These are phyloP conservation scores for Colletotrichum somersetense DNA, from an alignment of 2,329 filamentous ascomycete genomes.

Conservation along the genomic window DNA sequence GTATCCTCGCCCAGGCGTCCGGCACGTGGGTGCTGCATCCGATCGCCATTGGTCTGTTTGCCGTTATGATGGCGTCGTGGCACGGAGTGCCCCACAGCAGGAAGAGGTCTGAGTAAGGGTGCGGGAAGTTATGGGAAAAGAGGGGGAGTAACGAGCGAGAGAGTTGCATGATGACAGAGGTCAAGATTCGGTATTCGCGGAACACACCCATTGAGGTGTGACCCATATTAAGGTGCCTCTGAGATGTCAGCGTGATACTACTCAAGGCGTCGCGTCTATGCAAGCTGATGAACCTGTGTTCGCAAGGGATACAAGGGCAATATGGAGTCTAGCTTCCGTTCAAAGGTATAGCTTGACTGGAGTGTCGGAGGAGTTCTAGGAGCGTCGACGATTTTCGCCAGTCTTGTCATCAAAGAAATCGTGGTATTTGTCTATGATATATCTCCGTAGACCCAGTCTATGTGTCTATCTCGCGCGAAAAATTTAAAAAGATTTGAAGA, in stretches of 20 bases:
- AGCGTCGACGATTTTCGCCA: not conserved
- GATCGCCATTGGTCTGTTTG: slow-evolving; percentile 75
- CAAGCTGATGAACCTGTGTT: too few species aligned
- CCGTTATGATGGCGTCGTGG: slow-evolving; percentile 76
- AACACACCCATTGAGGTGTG: not conserved
- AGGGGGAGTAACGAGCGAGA: not conserved
- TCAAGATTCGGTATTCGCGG: not conserved
- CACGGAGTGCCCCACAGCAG: slow-evolving; percentile 65
- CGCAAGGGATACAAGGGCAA: not conserved
- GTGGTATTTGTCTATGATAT: slow-evolving; percentile 16
- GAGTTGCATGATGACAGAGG: not conserved
- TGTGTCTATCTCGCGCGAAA: slow-evolving; percentile 33
- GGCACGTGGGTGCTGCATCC: slow-evolving; percentile 76
- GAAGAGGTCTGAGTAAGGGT: slow-evolving; percentile 72
- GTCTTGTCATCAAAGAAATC: not conserved
- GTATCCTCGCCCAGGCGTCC: slow-evolving; percentile 70
- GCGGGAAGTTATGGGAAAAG: not conserved
- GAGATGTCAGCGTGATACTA: not conserved
- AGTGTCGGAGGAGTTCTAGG: not conserved
- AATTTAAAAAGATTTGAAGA: not conserved
- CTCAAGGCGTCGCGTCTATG: not conserved
- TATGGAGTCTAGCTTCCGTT: not conserved
- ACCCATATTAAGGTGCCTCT: not conserved
- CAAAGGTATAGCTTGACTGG: not conserved
- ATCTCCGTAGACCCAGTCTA: slow-evolving; percentile 22